Conservation (phyloP, 306 rosid species). For the Vigna trinervia region DNA sequence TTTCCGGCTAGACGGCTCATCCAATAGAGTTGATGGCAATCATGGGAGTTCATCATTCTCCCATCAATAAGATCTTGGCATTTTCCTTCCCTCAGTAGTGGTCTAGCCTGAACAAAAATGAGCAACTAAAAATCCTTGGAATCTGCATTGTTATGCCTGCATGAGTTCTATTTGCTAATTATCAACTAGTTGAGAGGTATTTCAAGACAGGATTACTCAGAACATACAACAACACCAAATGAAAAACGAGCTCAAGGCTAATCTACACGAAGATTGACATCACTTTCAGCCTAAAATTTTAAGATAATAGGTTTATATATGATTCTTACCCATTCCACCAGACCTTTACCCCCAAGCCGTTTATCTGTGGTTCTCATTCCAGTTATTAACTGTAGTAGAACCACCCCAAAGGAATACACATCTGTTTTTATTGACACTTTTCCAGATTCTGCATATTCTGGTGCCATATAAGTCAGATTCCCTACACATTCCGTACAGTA, state of each 20-base stretch:
- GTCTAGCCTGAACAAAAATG: slow-evolving; percentile 62
- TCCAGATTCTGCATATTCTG: slow-evolving; percentile 81
- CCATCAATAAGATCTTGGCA: slow-evolving; percentile 66
- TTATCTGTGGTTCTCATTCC: slow-evolving; percentile 72
- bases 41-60: slow-evolving; percentile 62
- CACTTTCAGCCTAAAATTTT: too few species aligned
- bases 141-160: neutral
- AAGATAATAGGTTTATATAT: neutral
- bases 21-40: slow-evolving; percentile 73
- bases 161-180: neutral
- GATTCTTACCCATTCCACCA: slow-evolving; percentile 75
- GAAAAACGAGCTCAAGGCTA: too few species aligned
- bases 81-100: slow-evolving; percentile 68
- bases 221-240: too few species aligned
- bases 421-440: slow-evolving; percentile 75
- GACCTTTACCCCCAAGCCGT: slow-evolving; percentile 64
- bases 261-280: too few species aligned
- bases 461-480: slow-evolving; percentile 73
- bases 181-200: too few species aligned
- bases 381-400: slow-evolving; percentile 73
- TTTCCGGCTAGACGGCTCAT: slow-evolving; percentile 67
- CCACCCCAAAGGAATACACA: slow-evolving; percentile 83
- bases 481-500: slow-evolving; percentile 67
- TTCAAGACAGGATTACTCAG: too few species aligned
- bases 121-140: slow-evolving; percentile 1